Percentiles rank a stretch among this genome's conserved stretches.
phyloP scores from a whole-genome alignment of 345 rosid species.

The Citrus sinensis region DNA sequence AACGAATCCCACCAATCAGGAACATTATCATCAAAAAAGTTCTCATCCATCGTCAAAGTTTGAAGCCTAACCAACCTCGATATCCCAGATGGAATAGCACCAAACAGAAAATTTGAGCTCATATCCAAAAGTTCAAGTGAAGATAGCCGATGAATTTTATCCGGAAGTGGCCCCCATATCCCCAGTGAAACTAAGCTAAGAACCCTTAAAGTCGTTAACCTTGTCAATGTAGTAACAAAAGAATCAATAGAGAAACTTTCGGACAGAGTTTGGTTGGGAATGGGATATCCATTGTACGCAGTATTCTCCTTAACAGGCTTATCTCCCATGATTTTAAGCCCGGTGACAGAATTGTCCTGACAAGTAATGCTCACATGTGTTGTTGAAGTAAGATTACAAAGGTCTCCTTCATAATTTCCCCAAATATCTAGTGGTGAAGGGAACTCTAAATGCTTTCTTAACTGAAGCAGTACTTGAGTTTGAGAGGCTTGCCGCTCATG shows the following conservation, averaged over 20 bases:
- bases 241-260: conserved; percentile 73
- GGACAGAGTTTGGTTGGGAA: conserved; percentile 70
- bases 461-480: conserved; percentile 59
- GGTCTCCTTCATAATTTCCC: conserved; percentile 61
- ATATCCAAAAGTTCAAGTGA: conserved; percentile 83
- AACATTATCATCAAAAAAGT: conserved; percentile 69
- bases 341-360: conserved; percentile 56
- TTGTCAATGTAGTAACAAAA: conserved; percentile 72
- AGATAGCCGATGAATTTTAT: conserved; percentile 71
- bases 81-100: conserved; percentile 63
- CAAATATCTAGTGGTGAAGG: conserved; percentile 61
- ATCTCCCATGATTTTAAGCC: conserved; percentile 81
- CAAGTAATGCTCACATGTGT: conserved; percentile 59
- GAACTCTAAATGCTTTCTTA: conserved; percentile 82
- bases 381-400: conserved; percentile 62
- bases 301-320: conserved; percentile 47
- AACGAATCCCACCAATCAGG: conserved; percentile 68
- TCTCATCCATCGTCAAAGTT: conserved; percentile 58
- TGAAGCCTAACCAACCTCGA: conserved; percentile 77
- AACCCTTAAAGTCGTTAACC: conserved; percentile 73
- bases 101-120: conserved; percentile 82
- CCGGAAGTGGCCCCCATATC: conserved; percentile 86
- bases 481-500: conserved; percentile 61
- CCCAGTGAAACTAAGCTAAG: conserved; percentile 85
- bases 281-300: conserved; percentile 53